These are phyloP conservation scores for Fusarium sp. DNA, from an alignment of 2,329 filamentous ascomycete species.

Conservation along the genomic window DNA sequence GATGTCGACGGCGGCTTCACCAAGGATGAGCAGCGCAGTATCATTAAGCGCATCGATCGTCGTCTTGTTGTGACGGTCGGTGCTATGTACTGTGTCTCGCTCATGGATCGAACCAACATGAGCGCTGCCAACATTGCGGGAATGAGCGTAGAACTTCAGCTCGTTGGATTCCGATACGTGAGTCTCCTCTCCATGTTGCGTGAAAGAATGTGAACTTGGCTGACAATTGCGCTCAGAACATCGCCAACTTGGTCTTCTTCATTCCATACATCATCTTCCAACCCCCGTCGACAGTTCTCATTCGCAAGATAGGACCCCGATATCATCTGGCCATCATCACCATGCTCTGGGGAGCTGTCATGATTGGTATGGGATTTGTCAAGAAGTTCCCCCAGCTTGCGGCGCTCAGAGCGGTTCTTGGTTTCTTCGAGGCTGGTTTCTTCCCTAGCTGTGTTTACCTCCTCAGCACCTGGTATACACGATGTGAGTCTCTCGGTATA, in stretches of 20 bases:
- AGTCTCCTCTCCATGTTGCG: too few species aligned
- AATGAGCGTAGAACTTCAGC: slow-evolving; percentile 62
- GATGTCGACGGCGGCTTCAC: slow-evolving; percentile 63
- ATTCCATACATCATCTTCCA: slow-evolving; percentile 80
- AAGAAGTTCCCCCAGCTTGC: slow-evolving; percentile 65
- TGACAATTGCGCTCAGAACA: slow-evolving; percentile 57
- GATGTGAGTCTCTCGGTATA: slow-evolving; percentile 61
- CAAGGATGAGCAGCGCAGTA: slow-evolving; percentile 72
- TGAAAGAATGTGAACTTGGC: neutral
- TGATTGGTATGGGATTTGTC: slow-evolving; percentile 76
- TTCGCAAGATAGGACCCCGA: slow-evolving; percentile 75
- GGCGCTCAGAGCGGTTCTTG: slow-evolving; percentile 70
- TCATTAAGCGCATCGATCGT: slow-evolving; percentile 77
- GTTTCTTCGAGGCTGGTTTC: slow-evolving; percentile 77
- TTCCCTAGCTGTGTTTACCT: slow-evolving; percentile 79
- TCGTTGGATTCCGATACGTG: slow-evolving; percentile 62
- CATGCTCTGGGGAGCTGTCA: slow-evolving; percentile 70
- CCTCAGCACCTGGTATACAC: slow-evolving; percentile 79
- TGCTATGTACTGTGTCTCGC: slow-evolving; percentile 77
- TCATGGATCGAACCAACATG: slow-evolving; percentile 86
- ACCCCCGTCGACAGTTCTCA: slow-evolving; percentile 76
- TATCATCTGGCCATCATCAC: slow-evolving; percentile 68
- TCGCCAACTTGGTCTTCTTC: slow-evolving; percentile 81
- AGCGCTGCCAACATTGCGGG: slow-evolving; percentile 80
- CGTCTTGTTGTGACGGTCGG: slow-evolving; percentile 73